phyloP scores from a whole-genome alignment of 2,329 filamentous ascomycete species.

The Fusarium sp. region DNA sequence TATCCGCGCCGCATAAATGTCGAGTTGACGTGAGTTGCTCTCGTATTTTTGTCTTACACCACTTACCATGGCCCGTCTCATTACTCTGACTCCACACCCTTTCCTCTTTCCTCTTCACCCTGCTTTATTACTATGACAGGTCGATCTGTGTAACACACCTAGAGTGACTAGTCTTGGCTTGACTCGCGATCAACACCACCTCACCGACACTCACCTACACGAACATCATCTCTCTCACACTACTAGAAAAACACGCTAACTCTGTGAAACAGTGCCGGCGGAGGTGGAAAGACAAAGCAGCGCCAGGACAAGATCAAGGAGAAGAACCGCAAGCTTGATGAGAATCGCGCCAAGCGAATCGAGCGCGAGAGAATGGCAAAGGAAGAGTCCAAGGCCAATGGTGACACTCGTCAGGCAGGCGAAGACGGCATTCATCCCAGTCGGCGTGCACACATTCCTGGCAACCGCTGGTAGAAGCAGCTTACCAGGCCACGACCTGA shows the following conservation, averaged over 20 bases:
- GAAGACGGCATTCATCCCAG: conserved; percentile 66
- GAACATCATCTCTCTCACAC: conserved; percentile 3
- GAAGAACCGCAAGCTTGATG: conserved; percentile 89
- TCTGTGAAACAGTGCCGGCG: conserved; percentile 75
- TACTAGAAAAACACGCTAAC: conserved; percentile 21
- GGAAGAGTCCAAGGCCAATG: conserved; percentile 46
- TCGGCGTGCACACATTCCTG: conserved; percentile 56
- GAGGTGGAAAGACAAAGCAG: conserved; percentile 81
- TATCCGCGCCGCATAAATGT: conserved; percentile 86
- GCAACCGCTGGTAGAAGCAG: conserved; percentile 25
- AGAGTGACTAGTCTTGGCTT: conserved; percentile 7
- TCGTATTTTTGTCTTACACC: conserved; percentile 17
- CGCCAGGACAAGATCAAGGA: conserved; percentile 82
- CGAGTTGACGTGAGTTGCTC: conserved; percentile 79
- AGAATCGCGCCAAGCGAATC: conserved; percentile 66
- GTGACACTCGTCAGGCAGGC: conserved; percentile 36
- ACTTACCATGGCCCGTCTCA: not conserved
- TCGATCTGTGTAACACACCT: conserved; percentile 19
- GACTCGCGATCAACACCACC: conserved; percentile 10
- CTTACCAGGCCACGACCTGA: not conserved
- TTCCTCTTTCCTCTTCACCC: not conserved
- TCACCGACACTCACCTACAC: conserved; percentile 23
- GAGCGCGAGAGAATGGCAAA: conserved; percentile 61
- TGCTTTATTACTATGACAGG: conserved; percentile 4
- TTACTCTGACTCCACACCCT: not conserved